A percentile compares a stretch with the other conserved stretches of the same genome.
Evolutionary conservation across 331 rosid species (phyloP).

Genomic region (Ulmus americana): DNA sequence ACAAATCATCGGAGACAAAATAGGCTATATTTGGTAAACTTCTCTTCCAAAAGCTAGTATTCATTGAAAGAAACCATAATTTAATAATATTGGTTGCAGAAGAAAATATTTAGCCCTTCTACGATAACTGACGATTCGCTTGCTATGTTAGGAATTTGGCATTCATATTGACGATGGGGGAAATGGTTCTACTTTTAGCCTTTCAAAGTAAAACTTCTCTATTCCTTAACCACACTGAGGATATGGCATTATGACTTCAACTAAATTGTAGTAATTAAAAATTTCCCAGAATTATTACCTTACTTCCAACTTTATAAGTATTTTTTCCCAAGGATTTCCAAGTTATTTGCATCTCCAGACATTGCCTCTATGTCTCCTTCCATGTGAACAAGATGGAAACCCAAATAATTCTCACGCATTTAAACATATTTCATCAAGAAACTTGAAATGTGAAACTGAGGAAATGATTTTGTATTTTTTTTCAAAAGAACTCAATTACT

Average conservation of each 20-base stretch:
- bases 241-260: not conserved
- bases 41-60: not conserved
- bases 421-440: constrained; percentile 9
- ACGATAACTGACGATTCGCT: not conserved
- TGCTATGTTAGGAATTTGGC: no score
- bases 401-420: constrained; percentile 17
- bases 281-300: constrained; percentile 43
- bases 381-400: constrained; percentile 75
- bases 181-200: not conserved
- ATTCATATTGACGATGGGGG: no score
- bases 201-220: not conserved
- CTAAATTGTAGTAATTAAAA: constrained; percentile 4
- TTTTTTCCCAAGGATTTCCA: constrained; percentile 48
- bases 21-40: constrained; percentile 15
- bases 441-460: constrained; percentile 20
- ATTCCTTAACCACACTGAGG: no score
- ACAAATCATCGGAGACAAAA: constrained; percentile 58
- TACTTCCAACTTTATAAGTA: constrained; percentile 77
- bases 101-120: not conserved
- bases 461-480: constrained; percentile 1
- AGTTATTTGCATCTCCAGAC: constrained; percentile 47
- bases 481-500: constrained; percentile 5
- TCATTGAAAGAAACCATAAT: not conserved
- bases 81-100: not conserved
- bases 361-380: constrained; percentile 78